Conservation (phyloP, 805 yeast genomes). For the Saturnispora zaruensis region DNA sequence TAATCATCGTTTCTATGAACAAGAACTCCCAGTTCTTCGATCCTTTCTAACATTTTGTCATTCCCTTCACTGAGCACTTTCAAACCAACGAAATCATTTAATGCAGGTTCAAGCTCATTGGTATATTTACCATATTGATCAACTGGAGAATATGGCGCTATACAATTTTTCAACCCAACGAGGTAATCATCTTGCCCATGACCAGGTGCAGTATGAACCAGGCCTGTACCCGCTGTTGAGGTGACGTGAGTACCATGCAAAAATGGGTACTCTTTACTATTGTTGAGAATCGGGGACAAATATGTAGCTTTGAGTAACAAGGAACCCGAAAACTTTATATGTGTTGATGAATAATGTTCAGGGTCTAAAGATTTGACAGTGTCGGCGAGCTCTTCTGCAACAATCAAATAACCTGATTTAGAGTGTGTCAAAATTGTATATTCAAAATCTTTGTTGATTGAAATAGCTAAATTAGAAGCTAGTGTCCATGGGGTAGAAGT, state of each 20-base stretch:
- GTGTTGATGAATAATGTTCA: conserved; percentile 17
- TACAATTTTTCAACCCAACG: conserved; percentile 48
- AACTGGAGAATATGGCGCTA: conserved; percentile 68
- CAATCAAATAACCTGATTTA: conserved; percentile 40
- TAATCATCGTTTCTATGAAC: conserved; percentile 42
- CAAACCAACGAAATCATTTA: conserved; percentile 40
- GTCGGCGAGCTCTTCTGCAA: conserved; percentile 43
- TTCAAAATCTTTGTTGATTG: conserved; percentile 48
- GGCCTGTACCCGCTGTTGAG: conserved; percentile 78
- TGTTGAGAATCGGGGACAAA: conserved; percentile 41
- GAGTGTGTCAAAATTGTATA: conserved; percentile 44
- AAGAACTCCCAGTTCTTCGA: conserved; percentile 38
- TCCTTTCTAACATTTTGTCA: conserved; percentile 33
- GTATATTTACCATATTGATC: conserved; percentile 66
- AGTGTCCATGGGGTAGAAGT: conserved; percentile 99
- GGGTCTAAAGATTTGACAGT: conserved; percentile 29
- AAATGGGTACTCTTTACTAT: conserved; percentile 41
- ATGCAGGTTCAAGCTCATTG: conserved; percentile 37
- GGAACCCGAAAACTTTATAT: conserved; percentile 33
- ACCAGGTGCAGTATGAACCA: conserved; percentile 96
- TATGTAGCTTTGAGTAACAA: conserved; percentile 38
- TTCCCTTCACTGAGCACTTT: conserved; percentile 59
- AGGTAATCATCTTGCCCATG: conserved; percentile 93
- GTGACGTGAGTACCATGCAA: conserved; percentile 79
- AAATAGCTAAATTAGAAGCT: conserved; percentile 77